Percentiles rank a stretch among this genome's conserved stretches.
phyloP scores from a whole-genome alignment of 805 yeast genomes.

The Barnettozyma sp. region DNA sequence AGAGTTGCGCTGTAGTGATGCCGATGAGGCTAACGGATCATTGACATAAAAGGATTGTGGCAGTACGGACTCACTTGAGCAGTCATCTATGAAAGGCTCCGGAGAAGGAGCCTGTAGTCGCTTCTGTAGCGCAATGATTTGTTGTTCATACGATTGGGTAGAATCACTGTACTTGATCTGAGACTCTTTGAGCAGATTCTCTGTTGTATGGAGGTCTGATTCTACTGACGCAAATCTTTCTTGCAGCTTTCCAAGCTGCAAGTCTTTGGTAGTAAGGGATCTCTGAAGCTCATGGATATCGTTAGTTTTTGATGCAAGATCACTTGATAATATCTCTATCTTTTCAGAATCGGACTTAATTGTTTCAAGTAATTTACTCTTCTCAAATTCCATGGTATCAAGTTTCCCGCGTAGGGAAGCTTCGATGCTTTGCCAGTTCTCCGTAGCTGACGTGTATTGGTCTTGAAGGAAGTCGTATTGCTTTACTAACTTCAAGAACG shows the following conservation, averaged over 20 bases:
- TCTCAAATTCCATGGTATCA: conserved; percentile 37
- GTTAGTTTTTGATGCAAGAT: conserved; percentile 24
- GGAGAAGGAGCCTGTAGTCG: conserved; percentile 10
- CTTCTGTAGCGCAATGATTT: conserved; percentile 16
- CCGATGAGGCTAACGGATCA: neutral
- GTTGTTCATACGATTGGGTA: conserved; percentile 14
- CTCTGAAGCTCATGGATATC: conserved; percentile 18
- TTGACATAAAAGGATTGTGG: conserved; percentile 14
- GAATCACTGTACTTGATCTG: conserved; percentile 15
- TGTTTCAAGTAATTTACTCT: conserved; percentile 31
- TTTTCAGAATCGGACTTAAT: conserved; percentile 22
- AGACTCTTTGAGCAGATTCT: conserved; percentile 20
- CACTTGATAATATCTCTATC: conserved; percentile 26
- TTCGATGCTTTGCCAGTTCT: conserved; percentile 80
- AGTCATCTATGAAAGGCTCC: conserved; percentile 3
- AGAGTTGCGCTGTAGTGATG: conserved; percentile 7
- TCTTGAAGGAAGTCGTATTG: conserved; percentile 54
- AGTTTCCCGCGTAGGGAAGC: conserved; percentile 48
- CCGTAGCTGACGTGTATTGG: conserved; percentile 70
- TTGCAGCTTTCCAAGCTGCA: conserved; percentile 23
- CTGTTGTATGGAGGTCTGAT: conserved; percentile 23
- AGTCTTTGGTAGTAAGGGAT: conserved; percentile 18
- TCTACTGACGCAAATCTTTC: conserved; percentile 18
- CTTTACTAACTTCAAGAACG: conserved; percentile 35
- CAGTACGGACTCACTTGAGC: conserved; percentile 5